A percentile compares a stretch with the other conserved stretches of the same genome.
Conservation (phyloP, 2,329 filamentous ascomycete species). For the Diaporthe nobilis region DNA sequence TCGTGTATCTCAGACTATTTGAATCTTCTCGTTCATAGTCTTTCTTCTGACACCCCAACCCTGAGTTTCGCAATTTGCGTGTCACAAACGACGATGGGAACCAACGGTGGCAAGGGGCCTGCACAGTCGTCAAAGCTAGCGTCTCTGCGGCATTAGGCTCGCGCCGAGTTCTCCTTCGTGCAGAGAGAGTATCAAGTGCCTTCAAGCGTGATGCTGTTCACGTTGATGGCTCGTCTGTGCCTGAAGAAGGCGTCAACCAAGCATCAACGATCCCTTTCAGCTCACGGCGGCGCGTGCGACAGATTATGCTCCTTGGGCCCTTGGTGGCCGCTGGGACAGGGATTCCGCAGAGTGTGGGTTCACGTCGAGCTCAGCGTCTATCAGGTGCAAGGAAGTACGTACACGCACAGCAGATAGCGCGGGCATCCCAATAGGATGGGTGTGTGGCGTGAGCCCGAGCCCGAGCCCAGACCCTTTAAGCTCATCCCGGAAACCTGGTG, state of each 20-base stretch:
- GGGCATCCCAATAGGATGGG: conserved; percentile 32
- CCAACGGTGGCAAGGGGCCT: conserved; percentile 7
- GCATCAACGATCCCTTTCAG: conserved; percentile 1
- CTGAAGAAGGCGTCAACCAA: conserved; percentile 9
- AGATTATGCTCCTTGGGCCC: conserved; percentile 8
- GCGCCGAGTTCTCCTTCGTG: not conserved
- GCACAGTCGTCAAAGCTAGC: conserved; percentile 21
- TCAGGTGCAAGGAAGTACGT: conserved; percentile 11
- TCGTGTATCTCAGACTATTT: conserved; percentile 13
- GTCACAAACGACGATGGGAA: conserved; percentile 7
- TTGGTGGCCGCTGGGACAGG: conserved; percentile 12
- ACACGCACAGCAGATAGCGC: conserved; percentile 9
- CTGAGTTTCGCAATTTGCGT: not conserved
- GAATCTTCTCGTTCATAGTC: not conserved
- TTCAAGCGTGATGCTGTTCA: not conserved
- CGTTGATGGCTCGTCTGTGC: conserved; percentile 3
- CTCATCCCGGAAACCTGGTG: conserved; percentile 47
- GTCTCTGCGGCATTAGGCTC: conserved; percentile 9
- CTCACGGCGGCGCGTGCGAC: conserved; percentile 25
- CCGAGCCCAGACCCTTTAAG: conserved; percentile 42
- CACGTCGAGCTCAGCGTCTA: conserved; percentile 7
- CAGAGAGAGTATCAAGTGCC: not conserved
- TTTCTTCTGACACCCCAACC: not conserved
- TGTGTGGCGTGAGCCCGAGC: conserved; percentile 38
- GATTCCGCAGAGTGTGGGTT: conserved; percentile 11